A percentile compares a stretch with the other conserved stretches of the same genome.
phyloP scores from a whole-genome alignment of 1,139 yeast genomes.

The Torulaspora pretoriensis region DNA sequence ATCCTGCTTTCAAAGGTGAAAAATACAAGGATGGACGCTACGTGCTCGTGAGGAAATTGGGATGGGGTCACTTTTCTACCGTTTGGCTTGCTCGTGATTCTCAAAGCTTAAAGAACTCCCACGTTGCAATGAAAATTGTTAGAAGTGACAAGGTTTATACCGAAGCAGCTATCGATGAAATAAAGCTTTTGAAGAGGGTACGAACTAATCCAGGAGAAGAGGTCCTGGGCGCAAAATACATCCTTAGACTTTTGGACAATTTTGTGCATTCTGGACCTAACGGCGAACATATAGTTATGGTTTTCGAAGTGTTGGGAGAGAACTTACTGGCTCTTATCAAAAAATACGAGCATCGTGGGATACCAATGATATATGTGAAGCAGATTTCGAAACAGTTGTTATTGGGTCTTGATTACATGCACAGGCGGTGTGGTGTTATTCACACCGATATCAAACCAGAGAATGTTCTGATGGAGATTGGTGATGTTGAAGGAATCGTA shows the following conservation, averaged over 20 bases:
- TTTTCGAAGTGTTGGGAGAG: conserved; percentile 78
- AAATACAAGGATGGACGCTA: conserved; percentile 55
- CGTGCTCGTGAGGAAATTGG: conserved; percentile 61
- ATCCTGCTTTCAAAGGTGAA: conserved; percentile 73
- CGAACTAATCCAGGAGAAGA: conserved; percentile 28
- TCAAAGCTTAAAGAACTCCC: conserved; percentile 41
- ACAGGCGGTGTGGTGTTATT: conserved; percentile 68
- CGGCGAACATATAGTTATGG: conserved; percentile 76
- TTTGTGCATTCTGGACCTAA: conserved; percentile 69
- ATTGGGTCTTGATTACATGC: conserved; percentile 65
- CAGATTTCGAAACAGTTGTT: conserved; percentile 68
- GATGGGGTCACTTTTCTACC: conserved; percentile 81
- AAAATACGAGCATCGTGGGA: conserved; percentile 61
- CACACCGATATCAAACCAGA: conserved; percentile 82
- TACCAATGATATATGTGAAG: conserved; percentile 67
- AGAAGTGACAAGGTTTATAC: conserved; percentile 67
- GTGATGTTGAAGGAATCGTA: conserved; percentile 66
- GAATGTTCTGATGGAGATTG: conserved; percentile 67
- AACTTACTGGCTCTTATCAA: conserved; percentile 62
- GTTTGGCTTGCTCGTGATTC: conserved; percentile 71
- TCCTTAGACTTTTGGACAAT: conserved; percentile 61
- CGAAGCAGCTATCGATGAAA: conserved; percentile 76
- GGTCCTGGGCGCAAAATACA: conserved; percentile 61
- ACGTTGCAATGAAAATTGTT: conserved; percentile 75
- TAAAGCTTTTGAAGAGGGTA: conserved; percentile 43